phyloP scores from a whole-genome alignment of 768 basidiomycete genomes.

The Suillus hirtellus region DNA sequence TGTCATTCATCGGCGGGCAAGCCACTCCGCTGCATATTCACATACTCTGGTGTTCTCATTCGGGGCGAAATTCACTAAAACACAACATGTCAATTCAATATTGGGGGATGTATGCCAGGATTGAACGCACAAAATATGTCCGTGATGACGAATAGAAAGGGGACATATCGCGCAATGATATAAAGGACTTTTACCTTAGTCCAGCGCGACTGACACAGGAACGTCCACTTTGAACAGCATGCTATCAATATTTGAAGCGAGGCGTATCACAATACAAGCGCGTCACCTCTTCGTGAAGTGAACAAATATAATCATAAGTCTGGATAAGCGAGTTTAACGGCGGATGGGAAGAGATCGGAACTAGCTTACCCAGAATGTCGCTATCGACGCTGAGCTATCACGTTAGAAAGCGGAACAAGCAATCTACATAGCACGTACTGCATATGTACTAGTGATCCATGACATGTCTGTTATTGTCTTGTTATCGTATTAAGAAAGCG shows the following conservation, averaged over 20 bases:
- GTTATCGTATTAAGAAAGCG: too few species aligned
- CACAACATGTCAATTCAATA: background rate
- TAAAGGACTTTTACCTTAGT: background rate
- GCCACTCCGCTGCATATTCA: background rate
- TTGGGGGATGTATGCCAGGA: background rate
- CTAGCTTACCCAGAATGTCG: background rate
- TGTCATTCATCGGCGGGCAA: background rate
- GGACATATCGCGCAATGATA: background rate
- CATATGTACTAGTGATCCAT: too few species aligned
- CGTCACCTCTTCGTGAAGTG: background rate
- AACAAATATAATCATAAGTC: background rate
- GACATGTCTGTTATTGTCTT: too few species aligned
- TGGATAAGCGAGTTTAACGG: background rate
- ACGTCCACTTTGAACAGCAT: background rate
- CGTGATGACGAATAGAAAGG: background rate
- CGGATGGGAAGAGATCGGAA: background rate
- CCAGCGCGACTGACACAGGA: background rate
- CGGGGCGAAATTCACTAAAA: background rate
- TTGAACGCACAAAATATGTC: background rate
- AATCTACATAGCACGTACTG: background rate
- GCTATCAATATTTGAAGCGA: background rate
- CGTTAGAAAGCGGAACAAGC: background rate
- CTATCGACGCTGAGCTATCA: background rate
- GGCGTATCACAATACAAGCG: background rate
- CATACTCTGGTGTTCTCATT: background rate